Evolutionary conservation across 192 early-diverging fungal genomes (phyloP), one percentile per base, ranked within the genome.

Genomic region (Coemansia erecta): DNA sequence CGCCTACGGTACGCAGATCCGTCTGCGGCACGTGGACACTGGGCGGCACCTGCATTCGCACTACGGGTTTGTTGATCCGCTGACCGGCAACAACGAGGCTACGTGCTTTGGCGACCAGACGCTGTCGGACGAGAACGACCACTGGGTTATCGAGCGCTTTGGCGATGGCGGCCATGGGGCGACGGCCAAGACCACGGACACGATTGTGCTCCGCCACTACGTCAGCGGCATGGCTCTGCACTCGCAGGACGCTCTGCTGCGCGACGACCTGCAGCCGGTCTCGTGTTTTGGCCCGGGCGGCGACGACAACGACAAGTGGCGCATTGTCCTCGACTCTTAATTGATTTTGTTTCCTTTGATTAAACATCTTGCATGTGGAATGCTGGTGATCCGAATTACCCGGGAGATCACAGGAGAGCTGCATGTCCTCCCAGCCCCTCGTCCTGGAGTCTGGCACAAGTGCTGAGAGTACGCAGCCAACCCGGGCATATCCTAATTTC

Each of bases 251-350:
- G 42, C 74, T 6, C 60, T 60, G 21, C 26, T 77, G n/a, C 42
- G 63, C 28, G 68, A 76, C 17, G 68, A 82, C 41, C 21, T 69
- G 26, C 77, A 83, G 60, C 64, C 75, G 13, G 79, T 85, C 9
- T 77, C 79, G n/a, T 75, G 72, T 58, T 77, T 70, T 58, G 80
- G 72, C 17, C 61, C 63, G 8, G 77, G 70, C n/a, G 40, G 66
- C 18, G 81, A 81, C 58, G 83, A 83, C 39, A 84, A 82, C 58
- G 78, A 84, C 66, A 83, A 80, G 68, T 79, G 76, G 76, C 76
- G 76, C 19, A 60, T 70, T 12, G 58, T 65, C 31, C 51, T 75
- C 17, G 60, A 59, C 28, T 66, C 53, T 35, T 55, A 55, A 15
- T 19, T 40, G 10, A 21, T 48, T 48, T 48, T 21, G 2, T 10